phyloP scores from a whole-genome alignment of 805 yeast genomes.

The Zygosaccharomyces gambellarensis region DNA sequence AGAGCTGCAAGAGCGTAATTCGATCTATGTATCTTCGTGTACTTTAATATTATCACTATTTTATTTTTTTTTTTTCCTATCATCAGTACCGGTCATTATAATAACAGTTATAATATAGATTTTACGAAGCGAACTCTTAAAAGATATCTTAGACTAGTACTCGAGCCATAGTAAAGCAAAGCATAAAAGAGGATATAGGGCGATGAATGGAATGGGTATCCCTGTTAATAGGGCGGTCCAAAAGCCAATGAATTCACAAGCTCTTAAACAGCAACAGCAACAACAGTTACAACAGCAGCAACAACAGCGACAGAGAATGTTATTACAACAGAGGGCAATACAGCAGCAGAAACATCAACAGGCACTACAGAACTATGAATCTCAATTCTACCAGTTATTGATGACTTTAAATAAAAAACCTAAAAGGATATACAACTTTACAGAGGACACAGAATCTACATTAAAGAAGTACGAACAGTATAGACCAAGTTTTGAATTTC shows the following conservation, averaged over 20 bases:
- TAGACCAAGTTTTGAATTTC: conserved; percentile 82
- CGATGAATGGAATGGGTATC: conserved; percentile 17
- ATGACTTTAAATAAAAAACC: conserved; percentile 37
- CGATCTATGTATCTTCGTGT: neutral
- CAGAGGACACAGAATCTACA: conserved; percentile 67
- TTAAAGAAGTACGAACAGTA: conserved; percentile 69
- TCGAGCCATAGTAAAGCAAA: neutral
- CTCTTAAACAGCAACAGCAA: conserved; percentile 18
- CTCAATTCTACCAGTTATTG: conserved; percentile 36
- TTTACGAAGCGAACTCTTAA: neutral
- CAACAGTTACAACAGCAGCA: conserved; percentile 25
- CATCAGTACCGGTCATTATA: neutral
- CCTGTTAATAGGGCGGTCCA: conserved; percentile 21
- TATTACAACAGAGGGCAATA: conserved; percentile 28
- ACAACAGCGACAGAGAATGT: conserved; percentile 32
- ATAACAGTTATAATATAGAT: neutral
- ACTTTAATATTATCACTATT: neutral
- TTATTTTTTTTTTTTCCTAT: neutral
- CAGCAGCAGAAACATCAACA: conserved; percentile 37
- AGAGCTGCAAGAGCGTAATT: conserved; percentile 34
- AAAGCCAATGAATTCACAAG: conserved; percentile 13
- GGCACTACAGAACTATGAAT: conserved; percentile 40
- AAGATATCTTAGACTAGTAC: neutral
- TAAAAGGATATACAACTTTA: conserved; percentile 50
- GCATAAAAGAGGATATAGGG: neutral